Evolutionary conservation across 495 filamentous ascomycete species (phyloP), one percentile per base, ranked within the genome.

Genomic region (Aspergillus carlsbadensis): DNA sequence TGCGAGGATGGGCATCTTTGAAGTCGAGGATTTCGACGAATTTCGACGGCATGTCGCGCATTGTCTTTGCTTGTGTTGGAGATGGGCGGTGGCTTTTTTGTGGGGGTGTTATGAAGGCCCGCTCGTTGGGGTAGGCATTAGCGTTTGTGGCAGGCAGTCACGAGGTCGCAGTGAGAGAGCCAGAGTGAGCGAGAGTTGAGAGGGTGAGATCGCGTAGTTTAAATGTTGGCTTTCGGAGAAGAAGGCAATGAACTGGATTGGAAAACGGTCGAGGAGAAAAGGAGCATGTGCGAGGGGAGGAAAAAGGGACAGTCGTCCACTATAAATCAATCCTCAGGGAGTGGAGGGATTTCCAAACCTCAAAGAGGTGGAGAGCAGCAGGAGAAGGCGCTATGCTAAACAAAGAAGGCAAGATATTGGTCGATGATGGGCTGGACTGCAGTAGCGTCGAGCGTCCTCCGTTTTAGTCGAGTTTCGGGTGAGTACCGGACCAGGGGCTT

Each of bases 1-100:
- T 68, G 47, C 66, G 61, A 15, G 61, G 57, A 21, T 62, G 64
- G 14, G 64, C 47, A 41, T 73, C 65, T 58, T 73, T 65, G 17
- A 72, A 68, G 58, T 76, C 71, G 61, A 78, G 71, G 49, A 77
- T 74, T 65, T 77, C 75, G 62, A 78, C 68, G 61, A 77, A 77
- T 59, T 67, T 74, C 58, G 75, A 78, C 1, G 74, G 67, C 52
- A 71, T 75, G 57, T 72, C 72, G 51, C 64, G 74, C 74, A 77
- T 77, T 67, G 57, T 57, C 26, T 53, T 54, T 22, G n/a, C n/a
- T 10, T 15, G 22, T 15, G 22, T 39, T 24, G 29, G 26, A 8
- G 34, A 18, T 49, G 4, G 31, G 10, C 6, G 13, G 26, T 4
- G 8, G 26, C 8, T 29, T 29, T 29, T 29, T 29, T 29, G 33